Conservation (phyloP, 805 yeast species). For the Metschnikowia arizonensis region DNA sequence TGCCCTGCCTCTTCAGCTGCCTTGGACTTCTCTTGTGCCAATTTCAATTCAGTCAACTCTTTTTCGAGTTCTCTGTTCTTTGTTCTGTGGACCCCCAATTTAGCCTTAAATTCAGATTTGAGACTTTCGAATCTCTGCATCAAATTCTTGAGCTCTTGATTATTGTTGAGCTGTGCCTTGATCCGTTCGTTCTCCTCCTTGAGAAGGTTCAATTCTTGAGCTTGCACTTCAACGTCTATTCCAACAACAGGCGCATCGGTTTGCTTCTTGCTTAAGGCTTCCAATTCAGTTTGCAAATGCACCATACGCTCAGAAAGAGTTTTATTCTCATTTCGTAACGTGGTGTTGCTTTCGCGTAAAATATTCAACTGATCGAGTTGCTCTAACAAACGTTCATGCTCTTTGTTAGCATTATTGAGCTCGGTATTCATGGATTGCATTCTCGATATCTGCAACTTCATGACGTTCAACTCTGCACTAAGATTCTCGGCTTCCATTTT, state of each 20-base stretch:
- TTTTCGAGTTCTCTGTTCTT: slow-evolving; percentile 27
- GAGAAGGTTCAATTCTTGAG: slow-evolving; percentile 43
- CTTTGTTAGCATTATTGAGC: slow-evolving; percentile 31
- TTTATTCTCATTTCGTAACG: slow-evolving; percentile 52
- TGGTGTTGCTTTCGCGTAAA: slow-evolving; percentile 62
- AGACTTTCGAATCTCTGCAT: slow-evolving; percentile 30
- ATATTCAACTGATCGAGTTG: slow-evolving; percentile 60
- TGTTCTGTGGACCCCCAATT: slow-evolving; percentile 25
- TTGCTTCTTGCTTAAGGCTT: slow-evolving; percentile 44
- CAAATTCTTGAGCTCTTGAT: slow-evolving; percentile 26
- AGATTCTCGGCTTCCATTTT: slow-evolving; percentile 47
- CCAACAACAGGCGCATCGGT: slow-evolving; percentile 19
- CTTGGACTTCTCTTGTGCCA: slow-evolving; percentile 7
- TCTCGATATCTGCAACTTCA: slow-evolving; percentile 44
- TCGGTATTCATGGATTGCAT: slow-evolving; percentile 18
- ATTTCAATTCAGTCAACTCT: slow-evolving; percentile 12
- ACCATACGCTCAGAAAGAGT: slow-evolving; percentile 20
- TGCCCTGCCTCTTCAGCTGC: slow-evolving; percentile 11
- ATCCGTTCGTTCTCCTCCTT: slow-evolving; percentile 57
- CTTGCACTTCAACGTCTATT: slow-evolving; percentile 41
- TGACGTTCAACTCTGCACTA: slow-evolving; percentile 48
- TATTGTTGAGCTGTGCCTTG: slow-evolving; percentile 33
- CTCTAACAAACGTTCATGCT: slow-evolving; percentile 44
- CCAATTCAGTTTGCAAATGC: slow-evolving; percentile 41
- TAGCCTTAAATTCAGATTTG: slow-evolving; percentile 25